Evolutionary conservation across 164 flowering plant genomes (phyloP).

Genomic region (Berberis vulgaris): DNA sequence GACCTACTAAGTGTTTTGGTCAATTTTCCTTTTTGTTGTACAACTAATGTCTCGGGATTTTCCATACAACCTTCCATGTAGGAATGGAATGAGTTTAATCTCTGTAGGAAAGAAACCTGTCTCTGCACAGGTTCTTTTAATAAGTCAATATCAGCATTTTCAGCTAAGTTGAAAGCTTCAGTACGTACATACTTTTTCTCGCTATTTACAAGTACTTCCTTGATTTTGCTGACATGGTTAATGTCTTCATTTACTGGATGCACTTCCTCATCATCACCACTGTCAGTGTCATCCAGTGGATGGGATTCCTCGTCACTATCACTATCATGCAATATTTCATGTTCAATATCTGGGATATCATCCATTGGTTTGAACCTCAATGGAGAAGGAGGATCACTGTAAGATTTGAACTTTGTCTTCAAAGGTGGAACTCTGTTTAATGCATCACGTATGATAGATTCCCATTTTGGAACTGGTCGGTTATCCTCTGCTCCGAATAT

Average conservation of each 20-base stretch:
- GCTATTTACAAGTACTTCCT: slow-evolving; percentile 10
- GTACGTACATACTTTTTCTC: slow-evolving; percentile 9
- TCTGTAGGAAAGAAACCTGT: slow-evolving; percentile 49
- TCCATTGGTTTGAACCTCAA: slow-evolving; percentile 73
- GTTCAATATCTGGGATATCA: slow-evolving; percentile 57
- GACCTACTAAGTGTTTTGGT: slow-evolving; percentile 52
- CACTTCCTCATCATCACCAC: slow-evolving; percentile 57
- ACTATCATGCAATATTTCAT: slow-evolving; percentile 56
- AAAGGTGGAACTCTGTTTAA: slow-evolving; percentile 44
- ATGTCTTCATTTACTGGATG: slow-evolving; percentile 54
- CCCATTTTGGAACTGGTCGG: slow-evolving; percentile 79
- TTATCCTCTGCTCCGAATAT: slow-evolving; percentile 86
- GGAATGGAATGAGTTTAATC: slow-evolving; percentile 39
- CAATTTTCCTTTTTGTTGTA: slow-evolving; percentile 24
- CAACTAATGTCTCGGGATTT: slow-evolving; percentile 20
- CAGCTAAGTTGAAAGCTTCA: slow-evolving; percentile 15
- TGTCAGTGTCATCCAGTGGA: slow-evolving; percentile 56
- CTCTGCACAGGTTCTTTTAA: slow-evolving; percentile 21
- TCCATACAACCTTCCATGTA: slow-evolving; percentile 24
- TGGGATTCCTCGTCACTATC: slow-evolving; percentile 57
- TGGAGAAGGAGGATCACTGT: slow-evolving; percentile 90
- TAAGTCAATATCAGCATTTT: slow-evolving; percentile 10
- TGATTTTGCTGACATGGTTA: slow-evolving; percentile 20
- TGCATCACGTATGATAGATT: slow-evolving; percentile 66
- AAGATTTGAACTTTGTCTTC: slow-evolving; percentile 47